Evolutionary conservation across 495 filamentous ascomycete genomes (phyloP), one percentile per base, ranked within the genome.

Genomic region (Trypethelium eluteriae): DNA sequence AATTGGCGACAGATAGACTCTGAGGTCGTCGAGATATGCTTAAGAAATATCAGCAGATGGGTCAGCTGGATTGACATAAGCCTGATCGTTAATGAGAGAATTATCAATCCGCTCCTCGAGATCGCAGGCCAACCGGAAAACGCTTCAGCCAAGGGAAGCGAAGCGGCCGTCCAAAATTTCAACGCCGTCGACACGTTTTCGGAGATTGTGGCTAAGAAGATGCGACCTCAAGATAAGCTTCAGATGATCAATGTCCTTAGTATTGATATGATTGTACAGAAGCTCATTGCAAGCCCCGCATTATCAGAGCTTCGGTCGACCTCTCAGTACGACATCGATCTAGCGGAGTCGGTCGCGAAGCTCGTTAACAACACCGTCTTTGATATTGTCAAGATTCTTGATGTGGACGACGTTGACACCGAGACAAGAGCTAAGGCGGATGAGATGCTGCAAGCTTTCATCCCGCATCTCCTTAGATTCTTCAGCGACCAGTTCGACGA

Each of bases 401-500:
- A 88, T 50, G 77, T 81, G 59, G 85, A 88, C 46, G 73, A 80
- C 36, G 82, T 85, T 38, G 79, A 84, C 61, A 79, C 78, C 11
- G 81, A 83, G 69, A 79, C 79, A 35, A 81, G 78, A 67, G 80
- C 81, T 68, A 83, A 80, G 49, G 91, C 92, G 62, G 89, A 89
- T 39, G 85, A 86, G 70, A 82, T 93, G 53, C 77, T 97, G 38
- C 88, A 89, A 71, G 82, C 82, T 56, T 96, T 99, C 75, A 77
- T 95, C 57, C 91, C 92, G 2, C 85, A 90, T 63, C 82, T 98
- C 25, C 79, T 99, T 38, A 89, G 92, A 44, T 96, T 96, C 79
- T 95, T 99, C 75, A 90, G 91, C 34, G 95, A 99, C 74, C 93
- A 99, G 77, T 99, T 91, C 72, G 94, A 99, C 76, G 94, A 99